Base-by-base conservation (phyloP, 1,284 basidiomycete species). In the Tylopilus sp. region DNA sequence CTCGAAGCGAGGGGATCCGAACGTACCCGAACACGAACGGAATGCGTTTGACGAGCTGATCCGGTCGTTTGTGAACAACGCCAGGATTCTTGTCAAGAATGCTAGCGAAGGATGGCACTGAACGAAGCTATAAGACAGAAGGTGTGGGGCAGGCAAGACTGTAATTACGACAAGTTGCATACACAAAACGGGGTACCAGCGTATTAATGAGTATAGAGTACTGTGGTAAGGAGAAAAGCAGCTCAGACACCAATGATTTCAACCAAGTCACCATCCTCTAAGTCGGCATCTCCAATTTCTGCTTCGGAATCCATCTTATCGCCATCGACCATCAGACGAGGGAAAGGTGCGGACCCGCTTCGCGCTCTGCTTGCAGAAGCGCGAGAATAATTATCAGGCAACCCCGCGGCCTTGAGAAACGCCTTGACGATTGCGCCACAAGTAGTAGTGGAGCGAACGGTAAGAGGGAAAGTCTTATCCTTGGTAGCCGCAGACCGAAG, bases 1-100 rank as follows among this genome's bases (percentile, higher is more conserved):
- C 0, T 67, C 73, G 31, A 80, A 77, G 57, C 76, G 86, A 24
- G 76, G 74, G 12, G 83, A 86, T 53, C 73, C 73, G 20, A 76
- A 71, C 54, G 73, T 70, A 17, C 60, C 81, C 4, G 82, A 86
- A 59, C 66, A 73, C 34, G 86, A 88, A 59, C 77, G 80, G n/a
- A 76, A 72, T 54, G 84, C 83, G 10, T 89, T 88, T 61, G 86
- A 89, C 60, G 87, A 89, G 59, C 75, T 89, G 42, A 83, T 89
- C 46, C 78, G 86, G 31, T 86, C 85, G n/a, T 88, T 89, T 58
- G 86, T 89, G 38, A 89, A 89, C 59, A 89, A 89, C 58, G 79
- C 84, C 7, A 73, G 86, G 48, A 87, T 89, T 64, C 67, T 89
- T 40, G 81, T 81, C 41, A 77, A 83, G 55, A 89, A 89, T 65